Conservation (phyloP, 257 asterid species). For the Penstemon newberryi region DNA sequence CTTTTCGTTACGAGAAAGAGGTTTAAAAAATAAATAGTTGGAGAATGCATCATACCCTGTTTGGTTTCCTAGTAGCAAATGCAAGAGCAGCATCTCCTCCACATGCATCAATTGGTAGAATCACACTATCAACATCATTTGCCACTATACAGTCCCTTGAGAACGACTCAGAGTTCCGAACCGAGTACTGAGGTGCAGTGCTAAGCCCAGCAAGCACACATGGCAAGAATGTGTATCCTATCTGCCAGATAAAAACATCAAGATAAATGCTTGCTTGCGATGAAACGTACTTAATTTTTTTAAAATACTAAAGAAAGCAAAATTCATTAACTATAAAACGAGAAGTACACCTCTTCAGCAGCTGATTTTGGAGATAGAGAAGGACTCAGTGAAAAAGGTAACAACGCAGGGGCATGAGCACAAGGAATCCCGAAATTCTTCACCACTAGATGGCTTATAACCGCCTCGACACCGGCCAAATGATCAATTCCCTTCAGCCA, state of each 20-base stretch:
- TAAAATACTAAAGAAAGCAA: no score
- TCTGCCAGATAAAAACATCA: constrained; percentile 41
- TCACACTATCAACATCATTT: constrained; percentile 83
- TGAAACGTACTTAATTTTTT: no score
- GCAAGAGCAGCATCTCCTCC: constrained; percentile 91
- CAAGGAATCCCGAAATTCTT: constrained; percentile 75
- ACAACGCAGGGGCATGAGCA: constrained; percentile 88
- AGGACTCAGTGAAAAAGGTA: constrained; percentile 54
- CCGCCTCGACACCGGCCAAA: constrained; percentile 93
- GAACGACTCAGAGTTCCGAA: constrained; percentile 31
- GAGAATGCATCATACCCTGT: constrained; percentile 44
- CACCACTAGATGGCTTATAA: constrained; percentile 88
- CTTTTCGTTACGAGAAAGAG: not conserved
- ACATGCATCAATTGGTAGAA: constrained; percentile 79
- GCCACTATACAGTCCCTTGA: constrained; percentile 50
- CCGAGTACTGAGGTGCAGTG: constrained; percentile 75
- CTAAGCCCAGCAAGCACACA: constrained; percentile 94
- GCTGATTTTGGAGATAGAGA: constrained; percentile 75
- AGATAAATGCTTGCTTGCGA: not conserved
- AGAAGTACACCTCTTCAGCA: constrained; percentile 74
- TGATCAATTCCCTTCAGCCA: constrained; percentile 69
- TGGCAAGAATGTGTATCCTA: constrained; percentile 95
- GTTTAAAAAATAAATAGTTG: not conserved
- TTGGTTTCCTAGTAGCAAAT: constrained; percentile 46
- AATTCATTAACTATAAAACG: no score